These are phyloP conservation scores for Populus hybrid DNA, from an alignment of 441 rosid genomes.

Conservation along the genomic window DNA sequence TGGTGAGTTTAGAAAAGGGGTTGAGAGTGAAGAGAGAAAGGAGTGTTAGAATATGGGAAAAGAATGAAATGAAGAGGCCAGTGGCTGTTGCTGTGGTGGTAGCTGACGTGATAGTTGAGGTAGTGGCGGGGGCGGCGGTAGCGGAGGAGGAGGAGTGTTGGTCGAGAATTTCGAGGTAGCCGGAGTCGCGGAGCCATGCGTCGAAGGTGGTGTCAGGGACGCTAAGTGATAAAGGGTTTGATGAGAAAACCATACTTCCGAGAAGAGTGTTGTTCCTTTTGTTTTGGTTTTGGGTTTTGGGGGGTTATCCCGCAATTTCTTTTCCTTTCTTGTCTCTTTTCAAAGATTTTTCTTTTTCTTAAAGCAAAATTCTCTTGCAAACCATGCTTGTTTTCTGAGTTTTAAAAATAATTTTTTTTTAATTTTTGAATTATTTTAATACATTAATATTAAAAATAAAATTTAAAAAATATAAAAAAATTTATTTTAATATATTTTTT, in stretches of 20 bases:
- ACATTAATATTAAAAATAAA: too few relatives aligned
- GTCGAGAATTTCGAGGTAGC: slow-evolving; percentile 90
- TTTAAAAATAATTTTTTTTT: too few relatives aligned
- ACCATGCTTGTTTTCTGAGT: too few relatives aligned
- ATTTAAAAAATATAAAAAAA: too few relatives aligned
- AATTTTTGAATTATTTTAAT: too few relatives aligned
- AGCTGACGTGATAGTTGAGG: slow-evolving; percentile 19
- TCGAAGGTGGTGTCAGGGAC: slow-evolving; percentile 80
- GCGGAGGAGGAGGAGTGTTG: slow-evolving; percentile 37
- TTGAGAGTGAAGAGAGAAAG: slow-evolving; percentile 66
- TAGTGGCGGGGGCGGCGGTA: slow-evolving; percentile 16
- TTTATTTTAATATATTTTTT: too few relatives aligned
- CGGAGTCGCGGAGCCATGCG: slow-evolving; percentile 95
- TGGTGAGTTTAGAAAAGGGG: slow-evolving; percentile 81
- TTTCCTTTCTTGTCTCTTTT: neutral
- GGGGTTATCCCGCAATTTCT: too few relatives aligned
- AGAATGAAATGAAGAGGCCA: slow-evolving; percentile 43
- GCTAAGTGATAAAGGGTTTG: slow-evolving; percentile 77
- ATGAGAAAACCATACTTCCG: slow-evolving; percentile 43
- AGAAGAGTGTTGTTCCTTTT: neutral
- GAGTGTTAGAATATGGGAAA: slow-evolving; percentile 42
- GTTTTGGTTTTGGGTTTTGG: neutral
- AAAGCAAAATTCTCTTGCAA: too few relatives aligned
- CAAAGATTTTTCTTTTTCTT: too few relatives aligned
- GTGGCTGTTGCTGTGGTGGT: slow-evolving; percentile 19